Base-by-base conservation (phyloP, 2,329 filamentous ascomycete genomes). In the Orbilia brochopaga region DNA sequence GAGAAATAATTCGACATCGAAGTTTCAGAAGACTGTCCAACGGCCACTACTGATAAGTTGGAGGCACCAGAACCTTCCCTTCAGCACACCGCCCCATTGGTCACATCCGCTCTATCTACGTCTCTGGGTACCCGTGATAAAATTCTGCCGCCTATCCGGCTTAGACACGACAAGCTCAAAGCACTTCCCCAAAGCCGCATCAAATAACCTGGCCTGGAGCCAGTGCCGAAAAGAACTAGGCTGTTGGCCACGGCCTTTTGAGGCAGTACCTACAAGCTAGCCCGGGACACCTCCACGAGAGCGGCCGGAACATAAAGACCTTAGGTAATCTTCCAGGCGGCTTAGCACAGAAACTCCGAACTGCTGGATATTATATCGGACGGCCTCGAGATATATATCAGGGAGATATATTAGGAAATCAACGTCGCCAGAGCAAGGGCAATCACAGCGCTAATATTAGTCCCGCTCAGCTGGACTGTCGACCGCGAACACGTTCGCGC, bases 391-490 rank as follows among this genome's bases (percentile, higher is more conserved):
- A 66, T 53, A 65, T 52, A n/a, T 32, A 32, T 32, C 61, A 17
- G 21, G 32, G 21, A 57, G 42, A 56, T 67, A 67, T 60, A 67
- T 67, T 60, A 67, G 27, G 48, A 60, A 66, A 42, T 24, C 55
- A 53, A 51, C 50, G 60, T 17, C 50, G 32, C 52, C 54, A 67
- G 37, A 57, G 44, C 40, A 27, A 60, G 24, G 32, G 52, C 57
- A 55, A 56, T 57, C 37, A 15, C n/a, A 46, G 51, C 30, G 48
- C 64, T 61, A 69, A 61, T 69, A 61, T 69, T 57, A 56, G 46
- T 48, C 46, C 30, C 15, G 10, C 44, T 67, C 50, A 67, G 48
- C 56, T 56, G 21, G 35, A 42, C 21, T 24, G 32, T 21, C 19
- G 24, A 55, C 19, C 35, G 44, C 21, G 15, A 42, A 40, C 32